Evolutionary conservation across 768 basidiomycete genomes (phyloP).

Genomic region (Termitomyces sp.): DNA sequence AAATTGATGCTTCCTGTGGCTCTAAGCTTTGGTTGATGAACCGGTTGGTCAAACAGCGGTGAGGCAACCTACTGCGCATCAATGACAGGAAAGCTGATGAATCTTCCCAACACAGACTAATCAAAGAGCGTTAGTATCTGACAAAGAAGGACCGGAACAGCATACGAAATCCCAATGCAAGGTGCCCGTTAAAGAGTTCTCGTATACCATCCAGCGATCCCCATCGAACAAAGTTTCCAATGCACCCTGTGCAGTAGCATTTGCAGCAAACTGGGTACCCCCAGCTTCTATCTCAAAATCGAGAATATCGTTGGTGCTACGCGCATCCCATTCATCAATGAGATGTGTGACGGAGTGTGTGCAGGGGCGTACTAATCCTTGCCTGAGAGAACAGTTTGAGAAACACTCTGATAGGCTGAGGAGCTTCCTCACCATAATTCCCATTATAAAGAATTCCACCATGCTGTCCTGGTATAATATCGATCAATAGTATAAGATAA

Average conservation of each 20-base stretch:
- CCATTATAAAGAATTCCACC: constrained; percentile 67
- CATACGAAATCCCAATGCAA: constrained; percentile 71
- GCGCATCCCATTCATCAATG: neutral
- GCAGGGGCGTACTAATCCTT: constrained; percentile 37
- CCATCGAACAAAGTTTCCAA: constrained; percentile 59
- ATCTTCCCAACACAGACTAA: constrained; percentile 17
- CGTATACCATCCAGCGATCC: constrained; percentile 69
- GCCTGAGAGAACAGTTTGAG: constrained; percentile 1
- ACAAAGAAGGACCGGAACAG: neutral
- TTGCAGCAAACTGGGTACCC: constrained; percentile 57
- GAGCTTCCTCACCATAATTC: constrained; percentile 51
- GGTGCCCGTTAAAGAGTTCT: constrained; percentile 51
- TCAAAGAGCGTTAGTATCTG: constrained; percentile 20
- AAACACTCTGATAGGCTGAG: neutral
- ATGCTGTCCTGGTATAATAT: constrained; percentile 45
- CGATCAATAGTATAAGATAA: neutral
- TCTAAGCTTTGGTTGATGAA: constrained; percentile 26
- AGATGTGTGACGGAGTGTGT: neutral
- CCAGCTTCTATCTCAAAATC: constrained; percentile 59
- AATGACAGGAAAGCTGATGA: constrained; percentile 21
- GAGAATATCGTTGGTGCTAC: constrained; percentile 59
- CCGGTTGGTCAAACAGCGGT: constrained; percentile 18
- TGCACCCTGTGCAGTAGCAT: constrained; percentile 39
- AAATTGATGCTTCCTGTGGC: constrained; percentile 56
- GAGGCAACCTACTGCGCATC: constrained; percentile 29